Conservation (phyloP, 2,329 filamentous ascomycete genomes). For the Cadophora sp. region DNA sequence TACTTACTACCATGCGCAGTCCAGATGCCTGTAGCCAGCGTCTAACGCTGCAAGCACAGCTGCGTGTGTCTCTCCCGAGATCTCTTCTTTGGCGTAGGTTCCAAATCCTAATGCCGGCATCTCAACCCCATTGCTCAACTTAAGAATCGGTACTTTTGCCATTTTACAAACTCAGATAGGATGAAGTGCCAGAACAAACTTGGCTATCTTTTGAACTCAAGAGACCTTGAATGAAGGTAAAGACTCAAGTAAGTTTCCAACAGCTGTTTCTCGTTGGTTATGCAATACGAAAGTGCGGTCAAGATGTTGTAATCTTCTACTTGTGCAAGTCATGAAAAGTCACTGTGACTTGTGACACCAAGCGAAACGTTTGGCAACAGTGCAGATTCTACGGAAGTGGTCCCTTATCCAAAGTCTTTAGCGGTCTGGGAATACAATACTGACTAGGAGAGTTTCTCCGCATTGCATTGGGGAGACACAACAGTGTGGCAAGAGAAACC, state of each 20-base stretch:
- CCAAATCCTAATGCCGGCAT: slow-evolving; percentile 54
- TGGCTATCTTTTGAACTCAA: too few species aligned
- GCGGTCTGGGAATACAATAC: neutral
- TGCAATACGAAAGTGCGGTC: neutral
- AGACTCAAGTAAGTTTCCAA: neutral
- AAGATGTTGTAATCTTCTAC: neutral
- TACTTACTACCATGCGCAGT: slow-evolving; percentile 69
- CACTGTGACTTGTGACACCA: neutral
- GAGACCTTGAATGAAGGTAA: neutral
- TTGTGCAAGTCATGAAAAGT: neutral
- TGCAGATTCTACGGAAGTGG: neutral
- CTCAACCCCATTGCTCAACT: slow-evolving; percentile 45
- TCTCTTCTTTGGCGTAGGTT: slow-evolving; percentile 37
- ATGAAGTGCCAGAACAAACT: neutral
- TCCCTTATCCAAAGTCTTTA: neutral
- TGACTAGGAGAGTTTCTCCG: neutral
- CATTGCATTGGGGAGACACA: neutral
- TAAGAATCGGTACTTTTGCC: slow-evolving; percentile 33
- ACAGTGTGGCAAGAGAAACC: neutral
- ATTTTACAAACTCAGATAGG: slow-evolving; percentile 1
- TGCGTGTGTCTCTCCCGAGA: slow-evolving; percentile 51
- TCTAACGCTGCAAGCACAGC: slow-evolving; percentile 65
- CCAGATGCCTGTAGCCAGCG: slow-evolving; percentile 70
- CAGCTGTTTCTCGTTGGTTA: neutral
- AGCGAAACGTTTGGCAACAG: neutral